Conservation (phyloP, 768 basidiomycete species). For the Neoboletus subvelutipes region DNA sequence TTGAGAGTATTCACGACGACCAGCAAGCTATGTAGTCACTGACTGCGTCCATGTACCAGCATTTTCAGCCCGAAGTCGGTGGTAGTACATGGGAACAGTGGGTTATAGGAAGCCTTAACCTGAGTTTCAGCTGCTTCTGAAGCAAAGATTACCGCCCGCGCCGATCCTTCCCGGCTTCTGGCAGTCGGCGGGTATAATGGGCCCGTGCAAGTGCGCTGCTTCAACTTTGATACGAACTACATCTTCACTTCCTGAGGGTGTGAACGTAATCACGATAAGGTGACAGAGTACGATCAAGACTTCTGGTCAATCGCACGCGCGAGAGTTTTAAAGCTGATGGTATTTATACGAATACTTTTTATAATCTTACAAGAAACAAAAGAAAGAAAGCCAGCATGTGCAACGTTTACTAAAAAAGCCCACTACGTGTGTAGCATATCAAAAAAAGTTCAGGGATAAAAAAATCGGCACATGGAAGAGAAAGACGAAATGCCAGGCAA, state of each 20-base stretch:
- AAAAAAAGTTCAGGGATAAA: background rate
- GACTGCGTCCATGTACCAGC: background rate
- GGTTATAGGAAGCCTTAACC: no score
- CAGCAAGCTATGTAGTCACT: background rate
- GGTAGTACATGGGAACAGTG: background rate
- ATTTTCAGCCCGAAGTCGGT: background rate
- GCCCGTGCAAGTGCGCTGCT: no score
- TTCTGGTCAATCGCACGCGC: no score
- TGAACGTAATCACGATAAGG: no score
- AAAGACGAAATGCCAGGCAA: constrained; percentile 11
- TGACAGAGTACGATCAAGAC: no score
- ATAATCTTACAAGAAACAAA: constrained; percentile 24
- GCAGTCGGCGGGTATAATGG: no score
- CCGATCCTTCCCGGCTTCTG: no score
- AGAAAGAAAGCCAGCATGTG: constrained; percentile 10
- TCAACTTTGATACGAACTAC: no score
- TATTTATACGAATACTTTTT: constrained; percentile 18
- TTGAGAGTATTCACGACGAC: background rate
- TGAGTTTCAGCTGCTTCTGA: no score
- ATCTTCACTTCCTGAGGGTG: no score
- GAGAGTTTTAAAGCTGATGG: constrained; percentile 5
- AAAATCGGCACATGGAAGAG: background rate
- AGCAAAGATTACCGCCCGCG: no score
- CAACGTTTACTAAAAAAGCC: constrained; percentile 3
- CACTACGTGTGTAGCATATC: constrained; percentile 19